phyloP scores from a whole-genome alignment of 306 rosid genomes.

The Alnus glutinosa region DNA sequence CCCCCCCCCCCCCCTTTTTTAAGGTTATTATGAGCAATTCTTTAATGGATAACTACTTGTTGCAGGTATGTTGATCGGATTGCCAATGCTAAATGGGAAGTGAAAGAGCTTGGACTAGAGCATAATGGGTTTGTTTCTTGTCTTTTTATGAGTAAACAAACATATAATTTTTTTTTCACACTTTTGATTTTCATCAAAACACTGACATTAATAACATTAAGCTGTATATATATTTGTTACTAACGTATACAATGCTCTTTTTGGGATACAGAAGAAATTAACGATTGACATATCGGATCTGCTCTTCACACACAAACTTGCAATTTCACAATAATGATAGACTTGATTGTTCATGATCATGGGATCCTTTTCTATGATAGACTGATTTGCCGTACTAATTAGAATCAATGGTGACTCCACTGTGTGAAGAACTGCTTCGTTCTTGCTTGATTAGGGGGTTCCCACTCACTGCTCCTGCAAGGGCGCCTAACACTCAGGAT shows the following conservation, averaged over 20 bases:
- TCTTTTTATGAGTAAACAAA: constrained; percentile 5
- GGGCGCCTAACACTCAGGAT: background rate
- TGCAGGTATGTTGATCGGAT: constrained; percentile 91
- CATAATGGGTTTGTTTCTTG: constrained; percentile 85
- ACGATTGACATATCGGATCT: background rate
- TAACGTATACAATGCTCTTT: background rate
- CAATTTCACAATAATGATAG: background rate
- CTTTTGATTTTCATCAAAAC: constrained; percentile 2
- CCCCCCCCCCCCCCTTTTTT: background rate
- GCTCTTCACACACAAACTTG: background rate
- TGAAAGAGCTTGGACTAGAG: constrained; percentile 92
- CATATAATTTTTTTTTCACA: constrained; percentile 15
- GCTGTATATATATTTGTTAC: constrained; percentile 20
- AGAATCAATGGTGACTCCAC: background rate
- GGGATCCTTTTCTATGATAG: background rate
- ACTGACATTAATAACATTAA: background rate
- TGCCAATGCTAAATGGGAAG: constrained; percentile 94
- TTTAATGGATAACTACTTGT: constrained; percentile 3
- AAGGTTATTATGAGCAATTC: background rate
- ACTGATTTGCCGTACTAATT: background rate
- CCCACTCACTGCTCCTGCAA: background rate
- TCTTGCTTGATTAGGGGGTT: background rate
- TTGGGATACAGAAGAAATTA: background rate
- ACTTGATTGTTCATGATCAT: background rate
- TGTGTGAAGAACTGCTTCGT: background rate